Evolutionary conservation across 441 rosid genomes (phyloP).

Genomic region (Gossypium davidsonii): DNA sequence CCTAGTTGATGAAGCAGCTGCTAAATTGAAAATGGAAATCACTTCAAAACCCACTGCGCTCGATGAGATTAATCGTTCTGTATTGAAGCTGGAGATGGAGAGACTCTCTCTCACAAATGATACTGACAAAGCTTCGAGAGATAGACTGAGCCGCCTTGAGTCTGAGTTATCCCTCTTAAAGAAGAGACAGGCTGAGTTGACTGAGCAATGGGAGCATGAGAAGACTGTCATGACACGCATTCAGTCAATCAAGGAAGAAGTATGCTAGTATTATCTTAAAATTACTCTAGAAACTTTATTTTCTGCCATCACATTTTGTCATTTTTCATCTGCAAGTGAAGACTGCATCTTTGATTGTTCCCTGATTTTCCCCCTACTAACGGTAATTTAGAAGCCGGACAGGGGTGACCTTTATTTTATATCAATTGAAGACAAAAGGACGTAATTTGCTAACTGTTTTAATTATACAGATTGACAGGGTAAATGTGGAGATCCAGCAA

Average conservation of each 20-base stretch:
- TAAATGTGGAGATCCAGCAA: conserved; percentile 92
- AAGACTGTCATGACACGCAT: conserved; percentile 84
- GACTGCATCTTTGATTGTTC: neutral
- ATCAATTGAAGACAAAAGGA: neutral
- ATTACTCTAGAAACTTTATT: neutral
- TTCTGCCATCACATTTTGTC: neutral
- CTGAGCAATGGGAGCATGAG: conserved; percentile 97
- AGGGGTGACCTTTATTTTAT: neutral
- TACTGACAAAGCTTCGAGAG: conserved; percentile 80
- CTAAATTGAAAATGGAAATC: conserved; percentile 93
- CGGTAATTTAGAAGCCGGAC: neutral
- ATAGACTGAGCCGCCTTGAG: conserved; percentile 74
- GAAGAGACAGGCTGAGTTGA: conserved; percentile 71
- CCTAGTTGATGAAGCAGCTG: conserved; percentile 95
- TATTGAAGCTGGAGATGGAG: conserved; percentile 93
- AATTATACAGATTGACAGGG: conserved; percentile 71
- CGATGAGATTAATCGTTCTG: conserved; percentile 90
- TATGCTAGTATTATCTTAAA: conserved; percentile 11
- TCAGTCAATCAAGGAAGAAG: conserved; percentile 94
- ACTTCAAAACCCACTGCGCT: conserved; percentile 96
- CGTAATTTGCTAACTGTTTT: neutral
- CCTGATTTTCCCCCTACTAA: neutral
- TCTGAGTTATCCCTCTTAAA: conserved; percentile 59
- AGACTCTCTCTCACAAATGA: conserved; percentile 81
- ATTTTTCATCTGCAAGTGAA: neutral